Conservation (phyloP, 176 grass and related monocot species). For the Aegilops sharonensis region DNA sequence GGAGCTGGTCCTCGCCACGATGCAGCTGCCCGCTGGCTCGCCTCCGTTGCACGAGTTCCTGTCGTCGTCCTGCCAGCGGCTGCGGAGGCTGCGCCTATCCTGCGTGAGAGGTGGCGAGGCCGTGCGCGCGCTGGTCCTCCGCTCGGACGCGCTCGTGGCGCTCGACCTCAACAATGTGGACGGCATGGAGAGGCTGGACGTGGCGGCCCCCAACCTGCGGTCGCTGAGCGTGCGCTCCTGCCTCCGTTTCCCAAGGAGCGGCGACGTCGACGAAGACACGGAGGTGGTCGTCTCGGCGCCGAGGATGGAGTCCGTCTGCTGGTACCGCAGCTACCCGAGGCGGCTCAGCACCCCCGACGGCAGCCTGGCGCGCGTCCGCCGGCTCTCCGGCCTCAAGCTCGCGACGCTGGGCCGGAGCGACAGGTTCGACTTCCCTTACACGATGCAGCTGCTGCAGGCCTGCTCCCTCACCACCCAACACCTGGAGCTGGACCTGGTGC, state of each 20-base stretch:
- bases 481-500: neutral
- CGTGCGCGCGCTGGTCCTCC: neutral
- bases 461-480: neutral
- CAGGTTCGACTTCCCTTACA: neutral
- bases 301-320: neutral
- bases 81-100: slow-evolving; percentile 5
- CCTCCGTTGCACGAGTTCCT: slow-evolving; percentile 13
- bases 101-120: neutral
- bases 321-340: slow-evolving; percentile 16
- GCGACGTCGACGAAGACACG: neutral
- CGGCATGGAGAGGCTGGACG: neutral
- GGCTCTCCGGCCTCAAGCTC: neutral
- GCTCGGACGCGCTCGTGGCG: neutral
- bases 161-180: neutral
- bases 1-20: neutral
- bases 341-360: neutral
- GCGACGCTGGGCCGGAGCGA: neutral
- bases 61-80: slow-evolving; percentile 10
- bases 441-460: neutral
- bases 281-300: neutral
- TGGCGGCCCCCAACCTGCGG: neutral
- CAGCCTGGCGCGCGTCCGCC: neutral
- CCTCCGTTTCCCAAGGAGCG: too few species aligned
- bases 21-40: neutral
- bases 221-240: neutral